A percentile compares a stretch with the other conserved stretches of the same genome.
phyloP scores from a whole-genome alignment of 208 protist genomes.

The Wallacemonas sp. region DNA sequence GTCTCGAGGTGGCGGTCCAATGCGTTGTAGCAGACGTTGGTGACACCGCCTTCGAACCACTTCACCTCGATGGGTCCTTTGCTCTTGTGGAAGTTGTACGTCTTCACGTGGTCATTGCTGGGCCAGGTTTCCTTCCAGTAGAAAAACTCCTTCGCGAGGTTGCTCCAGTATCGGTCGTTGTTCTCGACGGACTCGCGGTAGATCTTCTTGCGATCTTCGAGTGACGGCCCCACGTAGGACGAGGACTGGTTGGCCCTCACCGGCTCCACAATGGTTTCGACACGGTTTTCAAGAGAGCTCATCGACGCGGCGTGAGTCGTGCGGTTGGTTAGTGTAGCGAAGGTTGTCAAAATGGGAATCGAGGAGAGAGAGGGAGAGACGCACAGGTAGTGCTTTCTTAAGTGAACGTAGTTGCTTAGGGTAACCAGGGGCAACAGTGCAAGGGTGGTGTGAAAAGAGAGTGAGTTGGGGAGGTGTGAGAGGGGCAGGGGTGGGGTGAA shows the following conservation, averaged over 20 bases:
- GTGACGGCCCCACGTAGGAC: slow-evolving; percentile 37
- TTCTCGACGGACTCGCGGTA: slow-evolving; percentile 67
- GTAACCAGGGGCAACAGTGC: not conserved
- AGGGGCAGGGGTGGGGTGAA: too few relatives aligned
- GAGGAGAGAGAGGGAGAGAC: not conserved
- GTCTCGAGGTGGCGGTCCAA: slow-evolving; percentile 81
- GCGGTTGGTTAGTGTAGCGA: too few relatives aligned
- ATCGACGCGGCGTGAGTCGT: too few relatives aligned
- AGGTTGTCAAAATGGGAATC: too few relatives aligned
- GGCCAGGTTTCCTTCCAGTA: slow-evolving; percentile 68
- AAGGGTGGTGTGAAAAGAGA: not conserved
- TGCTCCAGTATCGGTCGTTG: slow-evolving; percentile 64
- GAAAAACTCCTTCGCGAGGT: slow-evolving; percentile 59
- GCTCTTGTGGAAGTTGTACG: slow-evolving; percentile 78
- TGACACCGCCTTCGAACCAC: slow-evolving; percentile 83
- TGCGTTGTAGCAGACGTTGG: slow-evolving; percentile 85
- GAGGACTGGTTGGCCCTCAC: slow-evolving; percentile 17
- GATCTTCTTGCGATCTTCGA: slow-evolving; percentile 50
- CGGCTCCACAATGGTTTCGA: slow-evolving; percentile 10
- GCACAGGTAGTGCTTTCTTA: not conserved
- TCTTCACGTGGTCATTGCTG: slow-evolving; percentile 45
- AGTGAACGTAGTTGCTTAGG: not conserved
- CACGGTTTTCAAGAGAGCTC: slow-evolving; percentile 6
- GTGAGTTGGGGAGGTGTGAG: not conserved
- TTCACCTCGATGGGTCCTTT: slow-evolving; percentile 60